These are phyloP conservation scores for Backusella parvicylindrica DNA, from an alignment of 192 early-diverging fungal genomes.

Conservation along the genomic window DNA sequence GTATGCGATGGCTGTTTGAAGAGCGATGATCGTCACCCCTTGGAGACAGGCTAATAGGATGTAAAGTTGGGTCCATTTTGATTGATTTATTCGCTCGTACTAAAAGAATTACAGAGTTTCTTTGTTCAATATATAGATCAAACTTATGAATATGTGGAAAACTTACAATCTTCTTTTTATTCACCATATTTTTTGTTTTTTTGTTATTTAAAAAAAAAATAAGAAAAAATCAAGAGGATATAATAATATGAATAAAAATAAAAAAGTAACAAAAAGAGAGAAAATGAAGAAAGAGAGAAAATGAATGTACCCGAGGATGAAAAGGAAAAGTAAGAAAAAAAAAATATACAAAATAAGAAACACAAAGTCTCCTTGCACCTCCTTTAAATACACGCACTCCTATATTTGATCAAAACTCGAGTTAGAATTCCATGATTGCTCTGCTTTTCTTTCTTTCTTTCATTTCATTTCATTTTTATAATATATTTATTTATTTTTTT, in stretches of 20 bases:
- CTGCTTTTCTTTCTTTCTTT: background rate
- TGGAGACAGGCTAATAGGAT: constrained; percentile 24
- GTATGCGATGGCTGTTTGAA: constrained; percentile 29
- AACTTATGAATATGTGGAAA: background rate
- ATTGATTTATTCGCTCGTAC: constrained; percentile 21
- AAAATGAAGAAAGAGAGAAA: background rate
- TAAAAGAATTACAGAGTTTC: background rate
- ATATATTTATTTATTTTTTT: background rate
- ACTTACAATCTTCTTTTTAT: constrained; percentile 2
- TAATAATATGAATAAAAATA: background rate
- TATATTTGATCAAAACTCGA: background rate
- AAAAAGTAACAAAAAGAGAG: background rate
- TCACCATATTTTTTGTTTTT: background rate
- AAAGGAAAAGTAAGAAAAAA: background rate
- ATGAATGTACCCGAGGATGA: background rate
- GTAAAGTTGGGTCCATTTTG: constrained; percentile 28
- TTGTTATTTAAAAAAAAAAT: background rate
- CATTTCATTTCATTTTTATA: background rate
- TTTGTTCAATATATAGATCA: too few species aligned
- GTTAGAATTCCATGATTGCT: background rate
- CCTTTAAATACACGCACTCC: background rate
- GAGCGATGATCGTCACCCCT: constrained; percentile 25
- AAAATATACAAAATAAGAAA: background rate
- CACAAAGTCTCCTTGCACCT: background rate
- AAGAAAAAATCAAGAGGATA: background rate